Percentiles rank a stretch among this genome's conserved stretches.
These are phyloP conservation scores for Trichophyton simii DNA, from an alignment of 2,329 filamentous ascomycete genomes.

Conservation along the genomic window DNA sequence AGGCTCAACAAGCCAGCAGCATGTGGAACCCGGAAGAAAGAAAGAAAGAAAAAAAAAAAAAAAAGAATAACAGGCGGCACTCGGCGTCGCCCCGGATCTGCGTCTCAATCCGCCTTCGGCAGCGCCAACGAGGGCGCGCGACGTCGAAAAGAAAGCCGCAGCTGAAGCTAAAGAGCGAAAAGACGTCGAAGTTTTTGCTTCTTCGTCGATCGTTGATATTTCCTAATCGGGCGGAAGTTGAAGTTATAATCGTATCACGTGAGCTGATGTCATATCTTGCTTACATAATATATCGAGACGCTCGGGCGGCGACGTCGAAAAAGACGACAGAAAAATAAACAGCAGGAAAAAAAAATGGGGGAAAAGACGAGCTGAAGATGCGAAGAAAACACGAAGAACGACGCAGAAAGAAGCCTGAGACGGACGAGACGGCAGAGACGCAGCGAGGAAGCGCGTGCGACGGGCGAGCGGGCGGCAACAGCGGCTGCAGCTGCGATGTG, in stretches of 20 bases:
- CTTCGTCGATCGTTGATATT: background rate
- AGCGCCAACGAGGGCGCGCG: background rate
- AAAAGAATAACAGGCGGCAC: background rate
- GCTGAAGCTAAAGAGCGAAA: background rate
- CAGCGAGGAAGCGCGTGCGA: no score
- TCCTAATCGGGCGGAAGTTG: background rate
- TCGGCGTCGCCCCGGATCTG: background rate
- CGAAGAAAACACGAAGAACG: background rate
- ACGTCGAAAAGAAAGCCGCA: background rate
- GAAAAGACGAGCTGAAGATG: background rate
- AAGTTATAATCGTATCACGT: background rate
- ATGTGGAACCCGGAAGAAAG: background rate
- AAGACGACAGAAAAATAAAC: background rate
- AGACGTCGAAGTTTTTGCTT: background rate
- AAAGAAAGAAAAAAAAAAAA: background rate
- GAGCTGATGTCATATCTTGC: background rate
- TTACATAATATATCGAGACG: background rate
- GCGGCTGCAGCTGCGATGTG: no score
- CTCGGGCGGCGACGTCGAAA: background rate
- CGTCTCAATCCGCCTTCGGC: background rate
- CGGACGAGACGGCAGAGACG: no score
- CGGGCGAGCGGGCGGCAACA: no score
- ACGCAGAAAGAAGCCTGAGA: no score
- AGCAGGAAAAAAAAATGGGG: background rate
- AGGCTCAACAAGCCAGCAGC: no score